Percentiles rank a stretch among this genome's conserved stretches.
Evolutionary conservation across 2,329 filamentous ascomycete genomes (phyloP).

Genomic region (Dactylellina sp.): DNA sequence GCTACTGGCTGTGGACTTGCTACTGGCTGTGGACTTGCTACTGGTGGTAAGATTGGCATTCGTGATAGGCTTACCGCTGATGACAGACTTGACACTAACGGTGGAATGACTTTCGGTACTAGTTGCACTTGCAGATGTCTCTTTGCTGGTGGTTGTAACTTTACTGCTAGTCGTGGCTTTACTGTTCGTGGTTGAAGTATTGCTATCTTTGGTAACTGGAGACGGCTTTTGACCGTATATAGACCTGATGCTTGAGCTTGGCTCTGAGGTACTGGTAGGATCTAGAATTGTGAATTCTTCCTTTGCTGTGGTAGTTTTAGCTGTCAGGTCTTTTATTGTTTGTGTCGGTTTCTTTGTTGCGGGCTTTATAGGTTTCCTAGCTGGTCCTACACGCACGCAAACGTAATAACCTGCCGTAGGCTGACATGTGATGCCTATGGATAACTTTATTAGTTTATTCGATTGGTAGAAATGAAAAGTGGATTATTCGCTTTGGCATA

Average conservation of each 20-base stretch:
- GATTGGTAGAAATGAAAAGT: background rate
- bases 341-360: background rate
- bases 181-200: background rate
- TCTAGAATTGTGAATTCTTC: background rate
- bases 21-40: slow-evolving; percentile 3
- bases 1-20: background rate
- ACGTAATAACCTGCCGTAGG: background rate
- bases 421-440: background rate
- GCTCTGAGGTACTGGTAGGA: background rate
- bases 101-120: background rate
- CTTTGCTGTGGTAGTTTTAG: background rate
- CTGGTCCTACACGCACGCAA: background rate
- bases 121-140: background rate
- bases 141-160: background rate
- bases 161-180: background rate
- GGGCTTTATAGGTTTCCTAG: background rate
- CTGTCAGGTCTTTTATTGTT: background rate
- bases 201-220: background rate
- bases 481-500: no score
- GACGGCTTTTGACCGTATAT: background rate
- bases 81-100: background rate
- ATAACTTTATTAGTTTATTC: background rate
- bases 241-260: background rate
- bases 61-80: background rate
- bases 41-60: slow-evolving; percentile 2